phyloP scores from a whole-genome alignment of 176 grass and related monocot species.

The Oryza brachyantha region DNA sequence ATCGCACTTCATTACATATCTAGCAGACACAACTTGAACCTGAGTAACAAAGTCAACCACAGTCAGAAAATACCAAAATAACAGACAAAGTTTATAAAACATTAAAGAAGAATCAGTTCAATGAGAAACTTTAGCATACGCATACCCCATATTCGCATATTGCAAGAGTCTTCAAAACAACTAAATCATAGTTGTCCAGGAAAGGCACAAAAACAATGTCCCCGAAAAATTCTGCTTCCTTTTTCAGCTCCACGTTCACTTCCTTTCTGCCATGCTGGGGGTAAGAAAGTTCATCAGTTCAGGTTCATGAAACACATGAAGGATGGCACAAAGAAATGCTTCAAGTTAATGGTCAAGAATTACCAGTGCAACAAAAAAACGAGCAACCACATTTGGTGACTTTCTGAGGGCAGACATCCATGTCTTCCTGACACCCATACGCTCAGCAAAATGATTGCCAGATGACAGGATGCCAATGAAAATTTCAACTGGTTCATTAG shows the following conservation, averaged over 20 bases:
- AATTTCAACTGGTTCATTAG: conserved; percentile 61
- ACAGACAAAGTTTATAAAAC: background rate
- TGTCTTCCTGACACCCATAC: conserved; percentile 81
- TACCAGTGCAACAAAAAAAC: conserved; percentile 89
- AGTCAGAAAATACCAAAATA: background rate
- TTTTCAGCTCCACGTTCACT: conserved; percentile 66
- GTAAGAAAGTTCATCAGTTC: conserved; percentile 20
- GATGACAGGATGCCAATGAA: conserved; percentile 84
- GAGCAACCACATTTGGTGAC: conserved; percentile 51
- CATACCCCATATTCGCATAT: conserved; percentile 88
- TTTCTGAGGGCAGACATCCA: conserved; percentile 66
- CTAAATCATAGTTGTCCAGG: conserved; percentile 75
- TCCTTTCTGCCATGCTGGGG: conserved; percentile 70
- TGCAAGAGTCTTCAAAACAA: conserved; percentile 85
- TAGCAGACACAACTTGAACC: conserved; percentile 60
- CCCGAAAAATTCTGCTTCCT: conserved; percentile 76
- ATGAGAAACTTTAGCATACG: conserved; percentile 29
- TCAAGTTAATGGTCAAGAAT: background rate
- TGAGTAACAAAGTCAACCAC: conserved; percentile 31
- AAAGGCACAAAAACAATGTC: conserved; percentile 87
- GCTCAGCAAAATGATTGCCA: conserved; percentile 82
- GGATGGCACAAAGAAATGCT: background rate
- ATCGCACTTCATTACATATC: conserved; percentile 80
- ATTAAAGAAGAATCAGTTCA: conserved; percentile 15
- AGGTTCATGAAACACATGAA: background rate